These are phyloP conservation scores for Dianthus caryophyllus DNA, from an alignment of 148 eudicot species.

Conservation along the genomic window DNA sequence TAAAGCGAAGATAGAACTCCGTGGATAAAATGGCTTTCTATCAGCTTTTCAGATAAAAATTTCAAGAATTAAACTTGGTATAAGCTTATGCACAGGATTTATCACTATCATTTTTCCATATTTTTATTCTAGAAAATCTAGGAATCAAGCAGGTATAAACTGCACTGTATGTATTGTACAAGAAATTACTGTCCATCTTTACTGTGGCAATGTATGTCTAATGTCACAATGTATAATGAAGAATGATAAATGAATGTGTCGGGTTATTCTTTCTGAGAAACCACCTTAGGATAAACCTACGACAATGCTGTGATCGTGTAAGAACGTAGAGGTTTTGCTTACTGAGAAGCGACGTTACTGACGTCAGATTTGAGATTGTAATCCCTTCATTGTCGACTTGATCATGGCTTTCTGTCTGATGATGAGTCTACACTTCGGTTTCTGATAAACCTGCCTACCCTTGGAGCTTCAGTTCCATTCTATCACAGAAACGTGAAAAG, in stretches of 20 bases:
- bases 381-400: neutral
- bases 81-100: neutral
- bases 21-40: no score
- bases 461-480: no score
- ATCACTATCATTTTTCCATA: neutral
- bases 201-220: neutral
- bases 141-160: neutral
- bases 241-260: neutral
- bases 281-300: neutral
- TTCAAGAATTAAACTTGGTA: no score
- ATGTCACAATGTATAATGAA: neutral
- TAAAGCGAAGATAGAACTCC: no score
- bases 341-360: neutral
- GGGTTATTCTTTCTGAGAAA: neutral
- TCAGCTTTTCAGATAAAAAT: no score
- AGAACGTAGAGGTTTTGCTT: neutral
- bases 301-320: neutral
- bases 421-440: neutral
- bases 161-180: no score
- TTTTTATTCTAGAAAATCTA: neutral
- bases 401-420: neutral
- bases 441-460: no score
- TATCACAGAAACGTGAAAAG: no score
- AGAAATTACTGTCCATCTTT: neutral
- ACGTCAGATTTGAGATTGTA: neutral